phyloP scores from a whole-genome alignment of 768 basidiomycete genomes.

The Tulasnella sp. region DNA sequence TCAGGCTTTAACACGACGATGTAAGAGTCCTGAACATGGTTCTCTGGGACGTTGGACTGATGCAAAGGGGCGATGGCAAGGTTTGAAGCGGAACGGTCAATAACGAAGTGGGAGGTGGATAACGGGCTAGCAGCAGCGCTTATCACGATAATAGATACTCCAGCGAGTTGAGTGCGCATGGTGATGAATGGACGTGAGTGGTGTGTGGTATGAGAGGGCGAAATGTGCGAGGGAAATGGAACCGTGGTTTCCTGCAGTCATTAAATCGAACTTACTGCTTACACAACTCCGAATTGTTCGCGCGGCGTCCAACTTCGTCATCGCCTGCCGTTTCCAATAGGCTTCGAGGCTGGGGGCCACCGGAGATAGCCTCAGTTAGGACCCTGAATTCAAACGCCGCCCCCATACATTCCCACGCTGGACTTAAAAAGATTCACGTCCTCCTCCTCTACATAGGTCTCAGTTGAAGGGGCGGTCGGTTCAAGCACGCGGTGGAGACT shows the following conservation, averaged over 20 bases:
- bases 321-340: background rate
- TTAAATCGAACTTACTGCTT: background rate
- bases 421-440: too few relatives aligned
- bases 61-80: conserved; percentile 23
- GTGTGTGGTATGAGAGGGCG: conserved; percentile 14
- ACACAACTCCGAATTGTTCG: background rate
- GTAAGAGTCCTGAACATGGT: conserved; percentile 81
- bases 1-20: conserved; percentile 87
- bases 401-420: too few relatives aligned
- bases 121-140: conserved; percentile 26
- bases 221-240: conserved; percentile 6
- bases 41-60: conserved; percentile 1
- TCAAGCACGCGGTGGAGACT: too few relatives aligned
- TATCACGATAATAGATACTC: conserved; percentile 23
- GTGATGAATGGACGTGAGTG: background rate
- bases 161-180: conserved; percentile 29
- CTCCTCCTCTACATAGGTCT: too few relatives aligned
- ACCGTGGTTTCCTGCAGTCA: conserved; percentile 13
- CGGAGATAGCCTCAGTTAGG: too few relatives aligned
- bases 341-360: too few relatives aligned
- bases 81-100: conserved; percentile 19
- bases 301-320: background rate
- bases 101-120: conserved; percentile 28
- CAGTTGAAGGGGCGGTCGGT: too few relatives aligned
- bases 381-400: too few relatives aligned